Conservation (phyloP, 2,329 filamentous ascomycete genomes). For the Tolypocladium endophyticum region DNA sequence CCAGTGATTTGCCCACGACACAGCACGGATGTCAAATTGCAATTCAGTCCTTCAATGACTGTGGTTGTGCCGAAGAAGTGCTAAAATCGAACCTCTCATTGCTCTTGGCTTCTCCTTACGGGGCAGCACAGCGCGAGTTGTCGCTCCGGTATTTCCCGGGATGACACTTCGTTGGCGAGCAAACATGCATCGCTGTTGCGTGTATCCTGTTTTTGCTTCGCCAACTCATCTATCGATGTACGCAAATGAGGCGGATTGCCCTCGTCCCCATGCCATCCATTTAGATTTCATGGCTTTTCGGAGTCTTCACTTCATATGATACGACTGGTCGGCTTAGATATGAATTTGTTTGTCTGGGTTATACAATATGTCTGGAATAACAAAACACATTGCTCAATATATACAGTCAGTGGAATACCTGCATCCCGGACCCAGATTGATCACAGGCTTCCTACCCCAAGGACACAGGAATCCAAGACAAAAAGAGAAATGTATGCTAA, state of each 20-base stretch:
- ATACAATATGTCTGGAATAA: not conserved
- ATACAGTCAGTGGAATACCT: not conserved
- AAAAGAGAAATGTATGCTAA: not conserved
- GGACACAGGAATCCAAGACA: not conserved
- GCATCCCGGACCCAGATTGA: not conserved
- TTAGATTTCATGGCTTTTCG: too few species aligned
- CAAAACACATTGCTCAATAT: not conserved
- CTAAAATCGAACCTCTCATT: constrained; percentile 55
- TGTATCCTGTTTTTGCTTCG: not conserved
- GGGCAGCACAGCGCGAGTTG: constrained; percentile 3
- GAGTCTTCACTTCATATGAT: not conserved
- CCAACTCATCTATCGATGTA: not conserved
- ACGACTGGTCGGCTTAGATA: not conserved
- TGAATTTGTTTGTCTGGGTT: not conserved
- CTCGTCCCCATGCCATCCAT: not conserved
- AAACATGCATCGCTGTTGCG: constrained; percentile 5
- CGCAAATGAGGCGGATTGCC: not conserved
- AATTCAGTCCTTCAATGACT: constrained; percentile 77
- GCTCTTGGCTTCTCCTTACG: constrained; percentile 15
- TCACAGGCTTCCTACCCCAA: not conserved
- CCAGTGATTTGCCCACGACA: not conserved
- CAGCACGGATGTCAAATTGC: constrained; percentile 99
- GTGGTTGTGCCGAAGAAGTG: constrained; percentile 99
- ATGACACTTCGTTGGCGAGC: constrained; percentile 16
- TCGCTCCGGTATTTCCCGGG: not conserved